These are phyloP conservation scores for Ascochyta pisi DNA, from an alignment of 2,329 filamentous ascomycete genomes.

Conservation along the genomic window DNA sequence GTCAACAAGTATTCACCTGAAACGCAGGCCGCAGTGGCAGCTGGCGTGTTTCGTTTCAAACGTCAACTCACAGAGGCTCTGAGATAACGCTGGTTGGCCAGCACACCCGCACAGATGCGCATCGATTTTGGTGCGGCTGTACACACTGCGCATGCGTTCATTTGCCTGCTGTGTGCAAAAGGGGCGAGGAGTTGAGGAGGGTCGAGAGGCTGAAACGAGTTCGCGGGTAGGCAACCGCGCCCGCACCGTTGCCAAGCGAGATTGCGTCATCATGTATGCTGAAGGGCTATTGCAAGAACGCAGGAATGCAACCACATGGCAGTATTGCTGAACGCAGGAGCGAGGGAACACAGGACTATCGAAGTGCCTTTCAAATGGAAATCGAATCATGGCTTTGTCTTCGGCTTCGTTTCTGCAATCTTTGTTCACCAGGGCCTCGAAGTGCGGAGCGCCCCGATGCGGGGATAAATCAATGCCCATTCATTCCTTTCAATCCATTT, in stretches of 20 bases:
- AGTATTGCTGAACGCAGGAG: background rate
- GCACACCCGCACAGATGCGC: background rate
- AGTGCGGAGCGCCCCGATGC: constrained; percentile 6
- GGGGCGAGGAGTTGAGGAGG: background rate
- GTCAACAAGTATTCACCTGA: constrained; percentile 14
- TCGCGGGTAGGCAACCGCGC: constrained; percentile 10
- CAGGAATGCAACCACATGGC: constrained; percentile 5
- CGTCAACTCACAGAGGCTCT: constrained; percentile 2
- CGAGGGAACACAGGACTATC: constrained; percentile 11
- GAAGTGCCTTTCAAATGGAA: constrained; percentile 1
- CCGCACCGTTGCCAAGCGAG: constrained; percentile 5
- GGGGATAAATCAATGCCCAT: background rate
- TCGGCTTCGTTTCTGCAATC: background rate
- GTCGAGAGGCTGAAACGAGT: constrained; percentile 20
- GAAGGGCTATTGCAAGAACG: too few species aligned
- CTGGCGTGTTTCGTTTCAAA: constrained; percentile 15
- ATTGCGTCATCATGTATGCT: constrained; percentile 4
- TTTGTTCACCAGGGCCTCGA: constrained; percentile 15
- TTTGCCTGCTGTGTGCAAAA: constrained; percentile 1
- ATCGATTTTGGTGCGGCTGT: constrained; percentile 6
- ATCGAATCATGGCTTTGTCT: background rate
- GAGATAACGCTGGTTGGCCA: background rate
- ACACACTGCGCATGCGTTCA: constrained; percentile 3
- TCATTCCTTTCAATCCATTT: background rate
- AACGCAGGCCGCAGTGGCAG: constrained; percentile 12